phyloP scores from a whole-genome alignment of 257 asterid genomes.

The Plectranthus barbatus region DNA sequence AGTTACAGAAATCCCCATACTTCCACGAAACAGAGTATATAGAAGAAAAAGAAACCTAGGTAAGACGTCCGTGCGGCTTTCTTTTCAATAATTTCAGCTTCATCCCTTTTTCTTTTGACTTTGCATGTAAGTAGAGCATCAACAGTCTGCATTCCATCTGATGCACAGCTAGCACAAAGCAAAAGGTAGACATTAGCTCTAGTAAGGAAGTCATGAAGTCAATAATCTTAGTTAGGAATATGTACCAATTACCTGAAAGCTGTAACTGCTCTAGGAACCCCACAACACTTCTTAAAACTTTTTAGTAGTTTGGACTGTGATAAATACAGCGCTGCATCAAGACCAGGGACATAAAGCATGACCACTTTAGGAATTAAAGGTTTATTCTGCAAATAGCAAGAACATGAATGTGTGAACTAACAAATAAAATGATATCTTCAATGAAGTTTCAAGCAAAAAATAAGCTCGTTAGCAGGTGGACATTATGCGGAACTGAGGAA shows the following conservation, averaged over 20 bases:
- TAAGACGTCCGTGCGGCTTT: slow-evolving; percentile 34
- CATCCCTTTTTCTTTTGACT: slow-evolving; percentile 78
- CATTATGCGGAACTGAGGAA: background rate
- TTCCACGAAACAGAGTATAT: background rate
- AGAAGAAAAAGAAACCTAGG: slow-evolving; percentile 38
- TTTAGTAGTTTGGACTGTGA: slow-evolving; percentile 68
- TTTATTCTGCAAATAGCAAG: slow-evolving; percentile 65
- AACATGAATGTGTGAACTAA: slow-evolving; percentile 3
- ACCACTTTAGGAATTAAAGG: slow-evolving; percentile 88
- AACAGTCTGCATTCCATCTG: slow-evolving; percentile 86
- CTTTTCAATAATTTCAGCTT: slow-evolving; percentile 32
- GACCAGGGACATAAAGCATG: slow-evolving; percentile 91
- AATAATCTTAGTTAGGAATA: background rate
- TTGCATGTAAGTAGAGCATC: slow-evolving; percentile 89
- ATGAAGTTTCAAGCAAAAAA: background rate
- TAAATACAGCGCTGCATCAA: slow-evolving; percentile 88
- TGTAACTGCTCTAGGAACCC: slow-evolving; percentile 80
- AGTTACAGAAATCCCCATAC: background rate
- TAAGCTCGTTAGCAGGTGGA: background rate
- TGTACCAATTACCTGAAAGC: slow-evolving; percentile 53
- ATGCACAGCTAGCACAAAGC: slow-evolving; percentile 62
- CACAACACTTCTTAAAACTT: slow-evolving; percentile 65
- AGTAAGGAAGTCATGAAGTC: background rate
- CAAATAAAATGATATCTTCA: background rate
- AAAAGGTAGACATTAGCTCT: slow-evolving; percentile 12